phyloP scores from a whole-genome alignment of 2,329 filamentous ascomycete genomes.

The Penicillium sclerotigenum region DNA sequence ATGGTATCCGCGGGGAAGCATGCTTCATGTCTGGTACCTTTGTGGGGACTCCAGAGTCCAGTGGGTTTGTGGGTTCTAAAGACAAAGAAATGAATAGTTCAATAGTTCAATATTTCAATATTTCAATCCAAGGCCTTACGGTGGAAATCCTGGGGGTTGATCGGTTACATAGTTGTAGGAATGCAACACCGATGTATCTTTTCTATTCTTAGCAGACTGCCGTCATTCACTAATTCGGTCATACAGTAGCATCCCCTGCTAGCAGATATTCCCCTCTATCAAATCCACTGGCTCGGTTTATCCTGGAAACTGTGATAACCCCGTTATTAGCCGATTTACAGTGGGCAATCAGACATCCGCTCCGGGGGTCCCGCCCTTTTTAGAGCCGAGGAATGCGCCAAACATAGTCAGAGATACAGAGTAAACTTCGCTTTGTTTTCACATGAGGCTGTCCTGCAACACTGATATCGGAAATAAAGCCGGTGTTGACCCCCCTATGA shows the following conservation, averaged over 20 bases:
- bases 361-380: neutral
- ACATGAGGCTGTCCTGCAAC: neutral
- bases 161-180: neutral
- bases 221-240: neutral
- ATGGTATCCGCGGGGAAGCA: slow-evolving; percentile 1
- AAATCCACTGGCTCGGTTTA: slow-evolving; percentile 1
- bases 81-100: neutral
- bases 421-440: neutral
- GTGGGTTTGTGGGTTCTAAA: neutral
- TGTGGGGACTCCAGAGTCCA: neutral
- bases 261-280: neutral
- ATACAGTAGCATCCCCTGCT: neutral
- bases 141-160: neutral
- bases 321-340: slow-evolving; percentile 4
- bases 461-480: neutral
- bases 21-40: slow-evolving; percentile 1
- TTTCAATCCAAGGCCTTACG: neutral
- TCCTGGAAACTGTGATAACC: neutral
- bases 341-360: neutral
- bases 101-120: too few relatives aligned
- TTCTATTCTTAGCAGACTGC: neutral
- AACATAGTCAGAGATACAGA: neutral
- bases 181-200: neutral
- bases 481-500: too few relatives aligned
- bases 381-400: neutral